These are phyloP conservation scores for Epichloe scottii DNA, from an alignment of 2,329 filamentous ascomycete species.

Conservation along the genomic window DNA sequence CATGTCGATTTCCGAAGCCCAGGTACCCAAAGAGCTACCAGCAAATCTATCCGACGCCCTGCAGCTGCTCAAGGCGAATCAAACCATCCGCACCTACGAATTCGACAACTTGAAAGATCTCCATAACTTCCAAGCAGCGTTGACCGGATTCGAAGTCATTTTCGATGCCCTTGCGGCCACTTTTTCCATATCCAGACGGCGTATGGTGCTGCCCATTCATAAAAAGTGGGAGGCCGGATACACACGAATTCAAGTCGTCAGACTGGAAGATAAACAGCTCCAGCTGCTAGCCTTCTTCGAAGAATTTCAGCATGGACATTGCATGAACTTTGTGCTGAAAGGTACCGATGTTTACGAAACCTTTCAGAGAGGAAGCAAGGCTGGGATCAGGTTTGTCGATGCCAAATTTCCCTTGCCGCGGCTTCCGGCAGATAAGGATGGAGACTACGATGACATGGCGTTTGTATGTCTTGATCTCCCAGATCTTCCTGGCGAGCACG, in stretches of 20 bases:
- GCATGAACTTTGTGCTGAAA: constrained; percentile 81
- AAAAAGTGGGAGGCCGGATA: constrained; percentile 85
- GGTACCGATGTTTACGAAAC: constrained; percentile 72
- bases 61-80: constrained; percentile 40
- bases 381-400: constrained; percentile 68
- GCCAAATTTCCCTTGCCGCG: constrained; percentile 80
- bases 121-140: constrained; percentile 63
- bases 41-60: constrained; percentile 53
- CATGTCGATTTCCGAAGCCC: constrained; percentile 58
- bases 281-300: constrained; percentile 82
- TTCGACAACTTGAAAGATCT: constrained; percentile 57
- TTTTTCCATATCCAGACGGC: constrained; percentile 70
- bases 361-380: constrained; percentile 51
- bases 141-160: constrained; percentile 69
- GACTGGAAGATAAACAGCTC: constrained; percentile 55
- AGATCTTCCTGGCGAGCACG: constrained; percentile 83
- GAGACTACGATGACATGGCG: constrained; percentile 46
- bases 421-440: constrained; percentile 36
- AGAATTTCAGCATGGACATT: constrained; percentile 74
- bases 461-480: constrained; percentile 81
- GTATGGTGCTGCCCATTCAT: constrained; percentile 85
- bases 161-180: constrained; percentile 61
- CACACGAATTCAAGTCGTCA: constrained; percentile 67
- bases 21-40: constrained; percentile 47
- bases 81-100: constrained; percentile 59